A percentile compares a stretch with the other conserved stretches of the same genome.
Conservation (phyloP, 139 green algal species). For the Micractinium sp. region DNA sequence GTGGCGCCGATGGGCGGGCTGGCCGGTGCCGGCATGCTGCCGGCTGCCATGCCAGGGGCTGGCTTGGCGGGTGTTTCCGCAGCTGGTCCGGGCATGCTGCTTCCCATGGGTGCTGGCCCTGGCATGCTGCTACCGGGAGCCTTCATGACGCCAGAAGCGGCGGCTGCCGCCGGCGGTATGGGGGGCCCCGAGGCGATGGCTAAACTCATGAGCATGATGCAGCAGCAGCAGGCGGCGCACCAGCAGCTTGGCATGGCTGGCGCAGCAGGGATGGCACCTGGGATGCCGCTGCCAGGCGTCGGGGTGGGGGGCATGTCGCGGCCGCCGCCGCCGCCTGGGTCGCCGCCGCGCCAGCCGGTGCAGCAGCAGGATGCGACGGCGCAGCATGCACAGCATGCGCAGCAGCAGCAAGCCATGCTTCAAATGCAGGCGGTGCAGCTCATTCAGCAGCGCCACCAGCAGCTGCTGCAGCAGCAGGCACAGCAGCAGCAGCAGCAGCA, state of each 20-base stretch:
- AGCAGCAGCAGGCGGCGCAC: conserved; percentile 9
- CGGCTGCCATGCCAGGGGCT: background rate
- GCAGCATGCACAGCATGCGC: conserved; percentile 8
- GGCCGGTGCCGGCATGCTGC: background rate
- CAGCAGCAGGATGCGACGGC: background rate
- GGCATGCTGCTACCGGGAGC: background rate
- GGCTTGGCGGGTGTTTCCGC: background rate
- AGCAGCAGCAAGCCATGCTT: background rate
- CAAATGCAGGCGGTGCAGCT: conserved; percentile 5
- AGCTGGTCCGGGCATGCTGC: background rate
- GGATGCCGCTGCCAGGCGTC: conserved; percentile 10
- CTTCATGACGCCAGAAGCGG: background rate
- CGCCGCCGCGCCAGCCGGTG: background rate
- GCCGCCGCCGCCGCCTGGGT: conserved; percentile 15
- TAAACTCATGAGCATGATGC: conserved; percentile 3
- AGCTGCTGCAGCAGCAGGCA: conserved; percentile 8
- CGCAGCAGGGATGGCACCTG: background rate
- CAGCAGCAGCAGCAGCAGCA: conserved; percentile 17
- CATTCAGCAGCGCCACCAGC: background rate
- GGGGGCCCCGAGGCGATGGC: background rate
- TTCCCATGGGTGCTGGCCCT: background rate
- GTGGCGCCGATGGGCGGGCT: background rate
- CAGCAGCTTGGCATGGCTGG: background rate
- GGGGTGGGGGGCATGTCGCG: background rate
- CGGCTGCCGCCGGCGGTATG: background rate